phyloP scores from a whole-genome alignment of 768 basidiomycete species.

The Phlebiopsis flavidoalba region DNA sequence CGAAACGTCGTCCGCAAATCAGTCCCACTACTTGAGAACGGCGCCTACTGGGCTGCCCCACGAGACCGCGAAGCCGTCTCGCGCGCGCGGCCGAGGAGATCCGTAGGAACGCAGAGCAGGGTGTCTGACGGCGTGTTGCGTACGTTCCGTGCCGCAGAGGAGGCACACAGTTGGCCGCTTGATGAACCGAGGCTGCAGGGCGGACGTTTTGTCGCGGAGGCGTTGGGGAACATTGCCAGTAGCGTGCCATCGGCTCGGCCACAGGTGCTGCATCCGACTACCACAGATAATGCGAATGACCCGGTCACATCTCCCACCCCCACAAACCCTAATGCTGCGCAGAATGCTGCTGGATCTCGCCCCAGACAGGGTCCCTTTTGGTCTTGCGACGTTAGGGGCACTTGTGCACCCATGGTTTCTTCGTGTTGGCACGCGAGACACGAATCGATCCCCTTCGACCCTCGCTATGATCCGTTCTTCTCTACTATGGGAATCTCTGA shows the following conservation, averaged over 20 bases:
- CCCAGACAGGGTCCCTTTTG: not conserved
- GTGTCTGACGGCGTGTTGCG: constrained; percentile 25
- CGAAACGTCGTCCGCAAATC: constrained; percentile 61
- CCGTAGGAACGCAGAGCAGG: constrained; percentile 31
- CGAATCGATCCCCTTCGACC: not conserved
- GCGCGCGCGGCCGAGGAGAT: constrained; percentile 52
- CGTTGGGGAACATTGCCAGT: constrained; percentile 55
- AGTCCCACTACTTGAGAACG: constrained; percentile 41
- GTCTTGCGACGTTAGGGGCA: not conserved
- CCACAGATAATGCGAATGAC: not conserved
- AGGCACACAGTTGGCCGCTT: constrained; percentile 40
- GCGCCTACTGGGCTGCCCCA: constrained; percentile 48
- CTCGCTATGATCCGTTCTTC: constrained; percentile 2
- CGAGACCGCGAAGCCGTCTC: constrained; percentile 54
- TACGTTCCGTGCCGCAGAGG: constrained; percentile 36
- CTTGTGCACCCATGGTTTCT: not conserved
- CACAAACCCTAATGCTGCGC: constrained; percentile 3
- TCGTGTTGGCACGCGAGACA: not conserved
- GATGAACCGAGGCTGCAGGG: constrained; percentile 66
- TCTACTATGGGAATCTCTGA: not conserved
- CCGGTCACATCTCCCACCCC: constrained; percentile 21
- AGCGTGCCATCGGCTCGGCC: constrained; percentile 42
- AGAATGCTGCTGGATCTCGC: not conserved
- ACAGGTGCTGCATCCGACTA: constrained; percentile 7
- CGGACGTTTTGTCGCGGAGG: constrained; percentile 55